These are phyloP conservation scores for Psidium guajava DNA, from an alignment of 345 rosid genomes.

Conservation along the genomic window DNA sequence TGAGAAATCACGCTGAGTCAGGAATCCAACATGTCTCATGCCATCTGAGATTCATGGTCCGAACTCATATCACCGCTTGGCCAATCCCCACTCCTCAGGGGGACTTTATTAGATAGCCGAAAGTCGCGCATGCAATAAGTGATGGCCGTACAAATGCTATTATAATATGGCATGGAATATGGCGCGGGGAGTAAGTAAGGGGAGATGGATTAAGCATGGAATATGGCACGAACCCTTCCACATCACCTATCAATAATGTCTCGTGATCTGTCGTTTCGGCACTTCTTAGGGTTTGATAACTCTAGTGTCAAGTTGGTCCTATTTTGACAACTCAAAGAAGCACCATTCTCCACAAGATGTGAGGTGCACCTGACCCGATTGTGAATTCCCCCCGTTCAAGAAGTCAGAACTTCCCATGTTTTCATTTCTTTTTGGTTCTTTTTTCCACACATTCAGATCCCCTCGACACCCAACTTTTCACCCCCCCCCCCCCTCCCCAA, in stretches of 20 bases:
- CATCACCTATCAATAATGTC: neutral
- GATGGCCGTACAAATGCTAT: neutral
- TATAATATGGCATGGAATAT: no score
- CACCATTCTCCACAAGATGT: neutral
- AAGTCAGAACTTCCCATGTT: neutral
- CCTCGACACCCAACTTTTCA: neutral
- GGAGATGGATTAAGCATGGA: neutral
- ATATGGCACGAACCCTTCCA: neutral
- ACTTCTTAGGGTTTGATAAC: neutral
- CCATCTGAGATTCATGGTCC: neutral
- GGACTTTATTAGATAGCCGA: neutral
- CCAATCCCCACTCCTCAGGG: neutral
- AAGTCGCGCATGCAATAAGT: neutral
- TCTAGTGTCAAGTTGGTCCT: neutral
- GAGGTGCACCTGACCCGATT: neutral
- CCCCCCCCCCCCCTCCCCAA: no score
- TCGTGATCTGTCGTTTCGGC: neutral
- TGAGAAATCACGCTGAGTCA: neutral
- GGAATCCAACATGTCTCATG: neutral
- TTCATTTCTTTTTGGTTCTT: neutral
- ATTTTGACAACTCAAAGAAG: neutral
- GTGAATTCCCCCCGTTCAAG: neutral
- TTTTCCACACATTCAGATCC: neutral
- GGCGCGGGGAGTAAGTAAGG: neutral
- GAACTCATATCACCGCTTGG: neutral